A percentile compares a stretch with the other conserved stretches of the same genome.
These are phyloP conservation scores for Leucoagaricus sp. DNA, from an alignment of 1,284 basidiomycete species.

Conservation along the genomic window DNA sequence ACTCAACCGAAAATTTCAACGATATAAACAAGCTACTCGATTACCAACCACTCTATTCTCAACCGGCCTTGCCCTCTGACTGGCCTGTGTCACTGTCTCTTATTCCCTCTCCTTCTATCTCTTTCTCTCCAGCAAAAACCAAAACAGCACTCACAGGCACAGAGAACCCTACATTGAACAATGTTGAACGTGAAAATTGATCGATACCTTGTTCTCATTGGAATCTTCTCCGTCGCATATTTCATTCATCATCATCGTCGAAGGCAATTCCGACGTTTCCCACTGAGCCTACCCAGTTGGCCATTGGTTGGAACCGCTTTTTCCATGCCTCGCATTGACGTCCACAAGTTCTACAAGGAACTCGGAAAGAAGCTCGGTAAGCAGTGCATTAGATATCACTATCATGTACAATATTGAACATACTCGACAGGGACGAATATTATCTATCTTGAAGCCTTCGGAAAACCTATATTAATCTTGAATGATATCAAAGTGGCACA, in stretches of 20 bases:
- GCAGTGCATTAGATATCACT: constrained; percentile 1
- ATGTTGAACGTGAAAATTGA: too few relatives aligned
- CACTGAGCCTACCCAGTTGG: constrained; percentile 4
- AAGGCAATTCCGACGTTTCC: not conserved
- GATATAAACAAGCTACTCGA: too few relatives aligned
- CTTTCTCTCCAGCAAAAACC: too few relatives aligned
- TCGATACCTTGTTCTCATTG: too few relatives aligned
- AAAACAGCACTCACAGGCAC: too few relatives aligned
- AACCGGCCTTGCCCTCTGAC: too few relatives aligned
- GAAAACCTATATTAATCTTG: constrained; percentile 12
- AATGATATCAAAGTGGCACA: not conserved
- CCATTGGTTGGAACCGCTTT: constrained; percentile 10
- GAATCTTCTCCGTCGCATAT: too few relatives aligned
- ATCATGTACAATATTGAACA: not conserved
- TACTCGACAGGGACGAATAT: constrained; percentile 3
- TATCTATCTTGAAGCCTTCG: constrained; percentile 6
- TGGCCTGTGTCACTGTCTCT: too few relatives aligned
- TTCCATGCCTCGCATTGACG: not conserved
- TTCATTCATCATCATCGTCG: not conserved
- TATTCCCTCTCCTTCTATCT: too few relatives aligned
- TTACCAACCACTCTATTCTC: too few relatives aligned
- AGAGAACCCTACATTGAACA: too few relatives aligned
- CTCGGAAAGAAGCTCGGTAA: constrained; percentile 4
- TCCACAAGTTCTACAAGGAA: not conserved
- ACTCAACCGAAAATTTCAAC: too few relatives aligned